These are phyloP conservation scores for Erodium texanum DNA, from an alignment of 441 rosid species.

Conservation along the genomic window DNA sequence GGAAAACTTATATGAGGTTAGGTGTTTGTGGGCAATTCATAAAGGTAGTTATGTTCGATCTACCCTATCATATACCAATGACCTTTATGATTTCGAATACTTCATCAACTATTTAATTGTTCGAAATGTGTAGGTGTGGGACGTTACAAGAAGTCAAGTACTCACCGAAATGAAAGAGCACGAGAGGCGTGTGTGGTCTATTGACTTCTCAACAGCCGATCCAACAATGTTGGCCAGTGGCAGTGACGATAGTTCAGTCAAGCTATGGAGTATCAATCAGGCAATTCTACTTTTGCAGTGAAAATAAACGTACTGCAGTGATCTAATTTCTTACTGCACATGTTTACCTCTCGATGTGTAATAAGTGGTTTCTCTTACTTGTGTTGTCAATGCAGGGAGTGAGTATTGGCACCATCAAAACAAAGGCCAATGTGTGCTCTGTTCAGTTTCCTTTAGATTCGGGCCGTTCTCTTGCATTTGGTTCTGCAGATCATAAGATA, in stretches of 20 bases:
- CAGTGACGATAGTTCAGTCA: constrained; percentile 84
- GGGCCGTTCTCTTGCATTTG: constrained; percentile 75
- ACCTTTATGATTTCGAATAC: too few species aligned
- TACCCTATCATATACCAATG: too few species aligned
- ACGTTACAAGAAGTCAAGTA: constrained; percentile 63
- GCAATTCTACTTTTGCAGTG: constrained; percentile 75
- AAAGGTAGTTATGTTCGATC: too few species aligned
- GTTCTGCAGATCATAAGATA: constrained; percentile 90
- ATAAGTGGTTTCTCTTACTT: constrained; percentile 32
- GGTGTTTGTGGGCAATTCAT: too few species aligned
- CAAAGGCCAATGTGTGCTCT: constrained; percentile 86
- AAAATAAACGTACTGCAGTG: constrained; percentile 51
- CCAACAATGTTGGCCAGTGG: constrained; percentile 90
- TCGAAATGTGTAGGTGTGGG: constrained; percentile 64
- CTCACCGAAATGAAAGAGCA: constrained; percentile 79
- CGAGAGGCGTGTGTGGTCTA: constrained; percentile 85
- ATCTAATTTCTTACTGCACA: constrained; percentile 31
- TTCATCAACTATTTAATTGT: constrained; percentile 8
- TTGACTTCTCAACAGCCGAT: constrained; percentile 76
- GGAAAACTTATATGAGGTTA: too few species aligned
- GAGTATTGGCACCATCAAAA: constrained; percentile 76
- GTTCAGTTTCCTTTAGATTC: constrained; percentile 87
- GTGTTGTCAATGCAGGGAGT: constrained; percentile 36
- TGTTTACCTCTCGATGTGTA: constrained; percentile 30
- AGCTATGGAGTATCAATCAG: constrained; percentile 97